Evolutionary conservation across 495 filamentous ascomycete genomes (phyloP), one percentile per base, ranked within the genome.

Genomic region (Tuber calosporum): DNA sequence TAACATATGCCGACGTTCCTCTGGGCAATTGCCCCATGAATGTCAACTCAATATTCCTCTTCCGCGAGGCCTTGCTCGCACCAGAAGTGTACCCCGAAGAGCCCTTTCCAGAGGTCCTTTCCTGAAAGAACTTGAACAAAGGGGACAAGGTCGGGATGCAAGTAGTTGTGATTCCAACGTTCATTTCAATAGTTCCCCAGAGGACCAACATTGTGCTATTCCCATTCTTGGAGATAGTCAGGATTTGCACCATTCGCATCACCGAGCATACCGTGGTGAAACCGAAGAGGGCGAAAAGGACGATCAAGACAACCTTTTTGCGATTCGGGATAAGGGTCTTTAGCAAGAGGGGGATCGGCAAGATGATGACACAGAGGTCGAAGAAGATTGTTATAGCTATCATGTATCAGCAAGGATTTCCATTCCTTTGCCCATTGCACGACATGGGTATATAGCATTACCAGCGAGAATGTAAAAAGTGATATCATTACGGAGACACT

Each of bases 171-270:
- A 78, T 78, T 48, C 87, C 87, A 68, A 87, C 82, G 76, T 88
- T 88, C 78, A 89, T 85, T 75, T 88, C 87, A 69, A 89, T 87
- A 7, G 85, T 85, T 1, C 87, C 87, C 86, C 86, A 88, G 1
- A 88, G 77, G 8, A 89, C 84, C 19, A 89, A 83, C 84, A 88
- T 85, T 2, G 87, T 88, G 7, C 86, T 86, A 75, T 88, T 87
- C 34, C 86, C 87, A 39, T 86, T 85, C 36, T 83, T 83, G 30
- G 85, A 84, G 69, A 89, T 86, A 0, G 82, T 81, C 74, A 84
- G 80, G 74, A 89, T 88, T 74, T 88, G 86, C 1, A 85, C 81
- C 70, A 88, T 83, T 15, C 87, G 84, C 72, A 89, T 74, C 43
- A 88, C 82, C 1, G 87, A 88, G 76, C 87, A 88, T 58, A 88